Conservation (phyloP, 441 rosid genomes). For the Syzygium malaccense region DNA sequence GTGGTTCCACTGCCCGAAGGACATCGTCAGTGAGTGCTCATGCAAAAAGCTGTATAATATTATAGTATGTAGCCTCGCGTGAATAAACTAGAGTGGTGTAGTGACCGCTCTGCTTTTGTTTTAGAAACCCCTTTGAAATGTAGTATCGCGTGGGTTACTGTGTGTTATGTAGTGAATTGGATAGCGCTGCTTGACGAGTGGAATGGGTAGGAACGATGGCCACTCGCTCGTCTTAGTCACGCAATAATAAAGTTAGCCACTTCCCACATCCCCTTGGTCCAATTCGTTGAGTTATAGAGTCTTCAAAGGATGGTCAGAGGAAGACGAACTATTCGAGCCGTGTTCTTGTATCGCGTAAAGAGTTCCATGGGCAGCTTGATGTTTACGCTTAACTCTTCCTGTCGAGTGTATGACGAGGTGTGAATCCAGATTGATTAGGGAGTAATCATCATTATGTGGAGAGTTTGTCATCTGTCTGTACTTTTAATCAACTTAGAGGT, state of each 20-base stretch:
- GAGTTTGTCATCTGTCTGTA: not conserved
- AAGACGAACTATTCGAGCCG: not conserved
- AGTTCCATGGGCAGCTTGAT: not conserved
- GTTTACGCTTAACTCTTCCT: not conserved
- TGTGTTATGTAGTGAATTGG: not conserved
- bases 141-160: not conserved
- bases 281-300: not conserved
- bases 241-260: not conserved
- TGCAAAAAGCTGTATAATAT: not conserved
- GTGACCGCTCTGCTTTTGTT: not conserved
- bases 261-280: not conserved
- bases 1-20: constrained; percentile 12
- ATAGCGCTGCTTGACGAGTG: not conserved
- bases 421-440: not conserved
- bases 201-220: not conserved
- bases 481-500: not conserved
- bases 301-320: not conserved
- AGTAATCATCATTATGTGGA: not conserved
- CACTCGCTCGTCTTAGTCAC: not conserved
- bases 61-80: not conserved
- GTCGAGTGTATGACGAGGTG: not conserved
- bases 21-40: constrained; percentile 3
- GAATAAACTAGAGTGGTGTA: not conserved
- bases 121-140: not conserved
- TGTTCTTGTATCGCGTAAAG: not conserved